These are phyloP conservation scores for Sclerotinia borealis DNA, from an alignment of 2,329 filamentous ascomycete species.

Conservation along the genomic window DNA sequence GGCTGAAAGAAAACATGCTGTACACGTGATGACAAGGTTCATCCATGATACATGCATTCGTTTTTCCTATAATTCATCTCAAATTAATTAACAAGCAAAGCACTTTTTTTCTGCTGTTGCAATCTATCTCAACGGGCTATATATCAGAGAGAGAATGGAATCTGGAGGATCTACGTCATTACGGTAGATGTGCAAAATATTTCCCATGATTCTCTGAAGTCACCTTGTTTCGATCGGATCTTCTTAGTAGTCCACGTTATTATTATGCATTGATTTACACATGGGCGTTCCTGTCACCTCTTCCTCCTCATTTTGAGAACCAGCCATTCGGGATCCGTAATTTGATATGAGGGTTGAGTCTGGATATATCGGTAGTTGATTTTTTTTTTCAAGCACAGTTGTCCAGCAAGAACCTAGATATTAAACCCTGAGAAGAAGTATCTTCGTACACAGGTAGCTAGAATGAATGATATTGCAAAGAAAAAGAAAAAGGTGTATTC, in stretches of 20 bases:
- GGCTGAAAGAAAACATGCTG: background rate
- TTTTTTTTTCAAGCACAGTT: background rate
- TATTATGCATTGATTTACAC: slow-evolving; percentile 12
- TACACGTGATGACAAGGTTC: slow-evolving; percentile 6
- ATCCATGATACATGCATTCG: background rate
- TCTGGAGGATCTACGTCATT: slow-evolving; percentile 10
- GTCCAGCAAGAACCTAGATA: background rate
- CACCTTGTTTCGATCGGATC: background rate
- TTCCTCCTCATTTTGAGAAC: background rate
- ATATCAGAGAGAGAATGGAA: background rate
- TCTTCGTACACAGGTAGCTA: slow-evolving; percentile 7
- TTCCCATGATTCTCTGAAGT: background rate
- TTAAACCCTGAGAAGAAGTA: background rate
- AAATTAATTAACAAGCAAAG: background rate
- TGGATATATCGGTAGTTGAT: background rate
- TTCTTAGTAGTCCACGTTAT: background rate
- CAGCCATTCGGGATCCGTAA: background rate
- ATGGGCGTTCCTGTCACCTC: slow-evolving; percentile 6
- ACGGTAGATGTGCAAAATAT: slow-evolving; percentile 7
- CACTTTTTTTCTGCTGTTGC: background rate
- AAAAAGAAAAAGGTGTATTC: background rate
- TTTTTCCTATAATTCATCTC: background rate
- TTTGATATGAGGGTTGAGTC: background rate
- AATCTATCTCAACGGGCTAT: background rate
- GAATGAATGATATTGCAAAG: background rate